Evolutionary conservation across 495 filamentous ascomycete species (phyloP).

Genomic region (Pyrenula aspistea): DNA sequence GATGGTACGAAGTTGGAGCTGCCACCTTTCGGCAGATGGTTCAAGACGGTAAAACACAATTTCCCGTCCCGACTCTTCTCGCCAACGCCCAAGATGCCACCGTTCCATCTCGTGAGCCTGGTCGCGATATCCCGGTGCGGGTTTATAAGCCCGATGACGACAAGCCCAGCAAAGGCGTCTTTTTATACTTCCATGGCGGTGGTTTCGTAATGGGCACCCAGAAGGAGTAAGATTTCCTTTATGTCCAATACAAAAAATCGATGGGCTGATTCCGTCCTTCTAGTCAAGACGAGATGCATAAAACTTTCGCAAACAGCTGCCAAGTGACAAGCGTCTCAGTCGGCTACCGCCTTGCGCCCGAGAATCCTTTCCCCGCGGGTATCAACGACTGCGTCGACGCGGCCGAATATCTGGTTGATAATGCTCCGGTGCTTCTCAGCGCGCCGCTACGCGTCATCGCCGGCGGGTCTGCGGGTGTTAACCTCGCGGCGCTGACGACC

Average conservation of each 20-base stretch:
- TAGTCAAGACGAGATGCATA: background rate
- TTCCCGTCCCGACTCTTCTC: slow-evolving; percentile 27
- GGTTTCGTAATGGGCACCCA: slow-evolving; percentile 27
- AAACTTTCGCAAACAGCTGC: slow-evolving; percentile 19
- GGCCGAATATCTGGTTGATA: slow-evolving; percentile 36
- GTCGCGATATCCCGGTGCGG: slow-evolving; percentile 33
- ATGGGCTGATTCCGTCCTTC: background rate
- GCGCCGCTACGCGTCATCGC: slow-evolving; percentile 14
- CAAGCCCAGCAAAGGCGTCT: slow-evolving; percentile 27
- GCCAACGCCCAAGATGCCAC: slow-evolving; percentile 20
- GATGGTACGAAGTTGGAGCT: slow-evolving; percentile 10
- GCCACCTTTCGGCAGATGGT: slow-evolving; percentile 31
- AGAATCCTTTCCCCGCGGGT: slow-evolving; percentile 39
- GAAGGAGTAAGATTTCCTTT: slow-evolving; percentile 2
- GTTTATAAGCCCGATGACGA: slow-evolving; percentile 31
- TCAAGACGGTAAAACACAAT: slow-evolving; percentile 25
- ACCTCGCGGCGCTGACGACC: slow-evolving; percentile 26
- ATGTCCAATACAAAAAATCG: background rate
- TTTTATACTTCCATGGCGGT: slow-evolving; percentile 43
- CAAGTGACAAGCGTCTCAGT: slow-evolving; percentile 36
- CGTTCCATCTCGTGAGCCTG: slow-evolving; percentile 36
- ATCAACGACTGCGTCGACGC: slow-evolving; percentile 42
- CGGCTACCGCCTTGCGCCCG: slow-evolving; percentile 49
- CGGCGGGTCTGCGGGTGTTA: slow-evolving; percentile 30
- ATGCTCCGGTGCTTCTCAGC: slow-evolving; percentile 15